A percentile compares a stretch with the other conserved stretches of the same genome.
Conservation (phyloP, 306 rosid genomes). For the Luffa aegyptiaca region DNA sequence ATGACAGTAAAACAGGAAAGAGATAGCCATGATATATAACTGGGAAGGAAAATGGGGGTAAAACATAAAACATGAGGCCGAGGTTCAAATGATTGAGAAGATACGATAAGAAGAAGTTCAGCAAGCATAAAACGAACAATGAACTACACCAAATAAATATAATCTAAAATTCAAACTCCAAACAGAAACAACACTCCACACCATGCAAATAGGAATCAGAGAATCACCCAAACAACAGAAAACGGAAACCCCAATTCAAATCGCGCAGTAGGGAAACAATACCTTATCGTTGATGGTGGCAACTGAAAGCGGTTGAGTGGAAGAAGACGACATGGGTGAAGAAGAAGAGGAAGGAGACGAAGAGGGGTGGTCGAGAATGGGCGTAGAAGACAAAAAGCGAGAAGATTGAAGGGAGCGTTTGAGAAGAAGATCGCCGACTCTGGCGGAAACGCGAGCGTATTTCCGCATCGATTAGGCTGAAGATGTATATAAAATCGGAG, state of each 20-base stretch:
- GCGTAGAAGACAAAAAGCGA: slow-evolving; percentile 33
- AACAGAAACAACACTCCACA: not conserved
- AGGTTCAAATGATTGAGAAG: not conserved
- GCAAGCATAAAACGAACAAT: not conserved
- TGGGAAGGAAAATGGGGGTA: not conserved
- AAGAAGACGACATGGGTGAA: slow-evolving; percentile 29
- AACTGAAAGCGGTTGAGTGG: slow-evolving; percentile 32
- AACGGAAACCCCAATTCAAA: not conserved
- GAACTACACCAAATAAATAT: not conserved
- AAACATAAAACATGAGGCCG: not conserved
- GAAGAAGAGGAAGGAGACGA: slow-evolving; percentile 26
- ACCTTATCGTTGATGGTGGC: slow-evolving; percentile 78
- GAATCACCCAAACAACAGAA: not conserved
- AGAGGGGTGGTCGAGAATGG: slow-evolving; percentile 4
- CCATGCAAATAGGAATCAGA: slow-evolving; percentile 15
- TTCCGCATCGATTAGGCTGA: slow-evolving; percentile 44
- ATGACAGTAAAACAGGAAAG: not conserved
- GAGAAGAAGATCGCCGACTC: slow-evolving; percentile 18
- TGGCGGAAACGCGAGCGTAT: slow-evolving; percentile 38
- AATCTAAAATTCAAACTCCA: not conserved
- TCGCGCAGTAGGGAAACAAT: not conserved
- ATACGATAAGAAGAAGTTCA: not conserved
- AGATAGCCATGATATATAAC: not conserved
- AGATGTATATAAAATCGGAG: not conserved
- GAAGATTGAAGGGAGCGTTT: slow-evolving; percentile 23